Base-by-base conservation (phyloP, 257 asterid species). In the Solanum habrochaites region DNA sequence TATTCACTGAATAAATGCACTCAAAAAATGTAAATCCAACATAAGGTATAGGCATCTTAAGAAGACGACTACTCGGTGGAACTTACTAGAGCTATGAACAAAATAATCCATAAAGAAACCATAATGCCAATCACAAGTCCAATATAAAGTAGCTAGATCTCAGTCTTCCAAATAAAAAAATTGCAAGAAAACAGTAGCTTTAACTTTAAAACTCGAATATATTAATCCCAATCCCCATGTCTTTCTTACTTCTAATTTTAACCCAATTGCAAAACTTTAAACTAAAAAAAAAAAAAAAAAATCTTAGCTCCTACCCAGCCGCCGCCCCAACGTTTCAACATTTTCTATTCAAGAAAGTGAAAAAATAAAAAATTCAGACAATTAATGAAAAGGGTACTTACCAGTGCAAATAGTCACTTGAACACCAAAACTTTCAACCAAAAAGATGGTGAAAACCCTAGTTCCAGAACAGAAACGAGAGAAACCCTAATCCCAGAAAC, bases 401-500 rank as follows among this genome's bases (percentile, higher is more conserved):
- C 82, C 83, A 42, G 58, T 74, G 58, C 82, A 74, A 40, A 75
- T 37, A 74, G 31, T 11, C 82, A 39, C 32, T 74, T 18, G 13
- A n/a, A 75, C 13, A 6, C 83, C 58, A 6, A 40, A 42, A n/a
- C 32, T 7, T 39, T 73, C 52, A 31, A 73, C 31, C 82, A 73
- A 73, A 37, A 37, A 39, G 32, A 73, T 73, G 52, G 52, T 39
- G 82, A 37, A 73, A 73, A 21, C 82, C 82, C 82, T 73, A 73
- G 29, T 73, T 73, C 82, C 82, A 39, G 20, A 73, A 73, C 20
- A 73, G 82, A 70, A 74, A 74, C 31, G 82, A 39, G 82, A 39
- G 80, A 77, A 83, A 73, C 87, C 89, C 89, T 83, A 83, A 43
- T 83, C 43, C 52, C 75, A 72, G 80, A 87, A 69, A 37, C 49